These are phyloP conservation scores for Penicillium sp. DNA, from an alignment of 2,329 filamentous ascomycete species.

Conservation along the genomic window DNA sequence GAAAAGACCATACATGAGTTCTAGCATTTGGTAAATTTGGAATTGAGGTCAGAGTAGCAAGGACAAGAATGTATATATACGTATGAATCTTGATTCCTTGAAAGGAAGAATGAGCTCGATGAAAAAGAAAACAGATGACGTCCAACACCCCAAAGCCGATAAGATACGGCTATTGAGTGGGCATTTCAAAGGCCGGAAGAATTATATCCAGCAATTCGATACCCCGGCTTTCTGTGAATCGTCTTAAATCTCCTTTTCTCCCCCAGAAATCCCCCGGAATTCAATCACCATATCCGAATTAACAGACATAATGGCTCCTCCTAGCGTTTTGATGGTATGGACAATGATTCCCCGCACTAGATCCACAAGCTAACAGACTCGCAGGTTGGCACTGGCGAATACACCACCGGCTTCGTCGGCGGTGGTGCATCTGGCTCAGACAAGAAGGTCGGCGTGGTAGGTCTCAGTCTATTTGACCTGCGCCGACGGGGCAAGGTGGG, in stretches of 20 bases:
- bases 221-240: slow-evolving; percentile 3
- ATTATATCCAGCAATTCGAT: slow-evolving; percentile 22
- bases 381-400: slow-evolving; percentile 87
- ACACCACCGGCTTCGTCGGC: slow-evolving; percentile 92
- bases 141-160: slow-evolving; percentile 1
- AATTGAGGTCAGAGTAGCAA: neutral
- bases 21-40: neutral
- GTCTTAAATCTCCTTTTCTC: slow-evolving; percentile 8
- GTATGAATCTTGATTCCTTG: too few relatives aligned
- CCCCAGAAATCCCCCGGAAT: neutral
- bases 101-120: slow-evolving; percentile 8
- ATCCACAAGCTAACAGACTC: slow-evolving; percentile 6
- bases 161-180: slow-evolving; percentile 31
- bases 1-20: neutral
- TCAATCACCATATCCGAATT: neutral
- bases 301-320: slow-evolving; percentile 52
- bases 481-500: slow-evolving; percentile 84
- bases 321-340: slow-evolving; percentile 67
- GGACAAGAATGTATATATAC: neutral
- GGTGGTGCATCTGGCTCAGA: slow-evolving; percentile 80
- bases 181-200: slow-evolving; percentile 27
- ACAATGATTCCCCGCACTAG: slow-evolving; percentile 1
- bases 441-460: slow-evolving; percentile 95
- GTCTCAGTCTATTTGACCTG: slow-evolving; percentile 83
- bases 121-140: neutral